Base-by-base conservation (phyloP, 371 early-diverging fungal species). In the Funneliformis caledonium region DNA sequence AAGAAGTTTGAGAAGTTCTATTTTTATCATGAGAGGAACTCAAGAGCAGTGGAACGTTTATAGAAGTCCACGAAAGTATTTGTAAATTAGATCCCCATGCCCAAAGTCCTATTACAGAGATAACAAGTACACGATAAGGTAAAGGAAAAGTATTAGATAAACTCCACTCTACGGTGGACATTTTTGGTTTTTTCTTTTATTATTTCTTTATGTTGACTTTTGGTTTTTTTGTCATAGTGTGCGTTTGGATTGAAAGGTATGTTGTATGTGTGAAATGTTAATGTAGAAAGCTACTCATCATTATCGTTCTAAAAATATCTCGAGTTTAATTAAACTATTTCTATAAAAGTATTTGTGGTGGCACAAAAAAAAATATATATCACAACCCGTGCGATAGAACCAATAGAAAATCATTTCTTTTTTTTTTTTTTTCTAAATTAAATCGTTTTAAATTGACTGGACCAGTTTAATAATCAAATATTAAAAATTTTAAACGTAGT, bases 1-100 rank as follows among this genome's bases (percentile, higher is more conserved):
- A 81, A n/a, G 83, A 59, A 47, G 82, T 76, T 14, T 60, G 64
- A 26, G 83, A 74, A 61, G 0, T 60, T 14, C 60, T 26, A n/a
- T 75, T 60, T 72, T 87, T 88, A 67, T 88, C 88, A 8, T 50
- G 26, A 62, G 84, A 83, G 42, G 94, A 85, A 3, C 37, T 37
- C 7, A 19, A 56, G 16, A 94, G 80, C 2, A 86, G 80, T 45
- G 84, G 80, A 26, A 89, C 86, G 82, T 94, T 93, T 72, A 95
- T 92, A 22, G 90, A 89, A 10, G 85, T 81, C 47, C 85, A 81
- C 43, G 84, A 76, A 37, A 95, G 88, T 43, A 94, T 85, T 76
- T 91, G 88, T 26, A 95, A 81, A 84, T 94, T 93, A 69, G 90
- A 84, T 8, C 91, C 93, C 94, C 94, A 94, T 64, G 92, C 93